Evolutionary conservation across 345 rosid genomes (phyloP).

Genomic region (Gossypium herbaceum): DNA sequence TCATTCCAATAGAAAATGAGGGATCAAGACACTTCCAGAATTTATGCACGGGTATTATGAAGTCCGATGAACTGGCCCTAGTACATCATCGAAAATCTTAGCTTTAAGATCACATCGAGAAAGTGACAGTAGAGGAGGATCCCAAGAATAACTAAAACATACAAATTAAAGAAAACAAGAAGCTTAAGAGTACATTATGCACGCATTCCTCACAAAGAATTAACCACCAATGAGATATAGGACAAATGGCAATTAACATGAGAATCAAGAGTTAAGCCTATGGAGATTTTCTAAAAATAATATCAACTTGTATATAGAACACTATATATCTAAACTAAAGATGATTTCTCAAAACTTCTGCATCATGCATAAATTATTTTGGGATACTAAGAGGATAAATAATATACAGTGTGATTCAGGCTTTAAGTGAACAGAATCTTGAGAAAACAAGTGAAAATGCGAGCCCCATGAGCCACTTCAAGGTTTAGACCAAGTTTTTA

Average conservation of each 20-base stretch:
- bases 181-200: not conserved
- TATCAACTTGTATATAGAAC: not conserved
- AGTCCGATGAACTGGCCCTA: conserved; percentile 71
- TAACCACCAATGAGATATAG: not conserved
- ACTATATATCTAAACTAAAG: not conserved
- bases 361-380: not conserved
- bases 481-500: not conserved
- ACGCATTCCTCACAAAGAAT: not conserved
- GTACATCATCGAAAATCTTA: conserved; percentile 1
- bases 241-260: not conserved
- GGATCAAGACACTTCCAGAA: conserved; percentile 73
- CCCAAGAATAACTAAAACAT: not conserved
- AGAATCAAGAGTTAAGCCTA: not conserved
- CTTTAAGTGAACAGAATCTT: not conserved
- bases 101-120: not conserved
- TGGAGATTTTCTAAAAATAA: not conserved
- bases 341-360: no score
- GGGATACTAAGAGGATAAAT: not conserved
- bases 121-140: not conserved
- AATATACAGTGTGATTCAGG: not conserved
- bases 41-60: conserved; percentile 58
- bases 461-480: not conserved
- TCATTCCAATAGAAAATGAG: conserved; percentile 71
- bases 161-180: not conserved
- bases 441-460: not conserved